Percentiles rank a stretch among this genome's conserved stretches.
phyloP scores from a whole-genome alignment of 768 basidiomycete genomes.

The Rhizopogon vulgaris region DNA sequence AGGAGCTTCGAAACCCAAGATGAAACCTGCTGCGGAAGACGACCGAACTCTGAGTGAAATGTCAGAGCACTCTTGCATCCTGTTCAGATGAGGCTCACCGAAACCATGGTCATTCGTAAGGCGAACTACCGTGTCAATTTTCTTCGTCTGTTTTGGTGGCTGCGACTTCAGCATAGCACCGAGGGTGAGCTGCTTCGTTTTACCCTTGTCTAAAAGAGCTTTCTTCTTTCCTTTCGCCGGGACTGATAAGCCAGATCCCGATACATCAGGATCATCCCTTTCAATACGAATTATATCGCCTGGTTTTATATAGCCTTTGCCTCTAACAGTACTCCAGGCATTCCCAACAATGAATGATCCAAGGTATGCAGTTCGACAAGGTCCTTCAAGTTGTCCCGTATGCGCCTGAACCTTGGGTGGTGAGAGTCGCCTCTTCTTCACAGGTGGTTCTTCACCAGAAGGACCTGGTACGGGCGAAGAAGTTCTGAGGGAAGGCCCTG shows the following conservation, averaged over 20 bases:
- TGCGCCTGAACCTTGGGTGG: conserved; percentile 9
- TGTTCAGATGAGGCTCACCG: conserved; percentile 36
- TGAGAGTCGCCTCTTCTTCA: conserved; percentile 48
- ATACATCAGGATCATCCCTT: conserved; percentile 42
- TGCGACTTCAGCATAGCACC: conserved; percentile 60
- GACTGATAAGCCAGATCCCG: conserved; percentile 15
- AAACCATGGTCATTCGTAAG: conserved; percentile 59
- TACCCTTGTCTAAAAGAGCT: conserved; percentile 15
- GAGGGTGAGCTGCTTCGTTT: conserved; percentile 62
- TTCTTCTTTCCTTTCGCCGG: conserved; percentile 32
- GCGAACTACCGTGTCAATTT: conserved; percentile 58
- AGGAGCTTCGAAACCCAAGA: conserved; percentile 71
- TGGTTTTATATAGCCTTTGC: conserved; percentile 59
- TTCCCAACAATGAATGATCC: conserved; percentile 66
- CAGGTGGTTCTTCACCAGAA: conserved; percentile 22
- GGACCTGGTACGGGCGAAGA: conserved; percentile 21
- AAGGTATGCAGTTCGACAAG: conserved; percentile 34
- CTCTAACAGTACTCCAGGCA: conserved; percentile 76
- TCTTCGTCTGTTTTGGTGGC: conserved; percentile 40
- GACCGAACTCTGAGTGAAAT: conserved; percentile 60
- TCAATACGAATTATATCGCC: conserved; percentile 57
- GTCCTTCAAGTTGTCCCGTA: background rate
- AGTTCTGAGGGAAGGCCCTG: conserved; percentile 17
- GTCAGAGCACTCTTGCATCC: background rate
- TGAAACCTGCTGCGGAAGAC: conserved; percentile 63